Evolutionary conservation across 108 stramenopile genomes (phyloP).

Genomic region (Epithemia pelagica): DNA sequence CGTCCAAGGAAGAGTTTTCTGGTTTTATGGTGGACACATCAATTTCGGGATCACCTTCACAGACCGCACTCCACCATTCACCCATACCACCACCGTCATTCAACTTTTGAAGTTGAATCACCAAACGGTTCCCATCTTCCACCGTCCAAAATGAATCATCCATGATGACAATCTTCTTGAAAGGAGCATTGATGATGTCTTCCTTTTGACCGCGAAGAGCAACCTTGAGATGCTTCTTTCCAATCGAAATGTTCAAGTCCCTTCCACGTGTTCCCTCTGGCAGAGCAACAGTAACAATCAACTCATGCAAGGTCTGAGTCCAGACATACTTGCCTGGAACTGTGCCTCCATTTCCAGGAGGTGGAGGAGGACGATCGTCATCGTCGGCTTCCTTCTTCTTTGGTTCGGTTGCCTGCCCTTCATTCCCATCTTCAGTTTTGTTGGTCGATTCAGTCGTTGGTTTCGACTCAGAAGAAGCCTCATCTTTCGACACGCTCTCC

Average conservation of each 20-base stretch:
- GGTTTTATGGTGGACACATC: conserved; percentile 95
- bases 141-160: conserved; percentile 99
- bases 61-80: conserved; percentile 97
- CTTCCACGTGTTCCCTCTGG: conserved; percentile 82
- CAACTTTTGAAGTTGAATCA: conserved; percentile 79
- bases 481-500: neutral
- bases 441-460: conserved; percentile 5
- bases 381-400: conserved; percentile 27
- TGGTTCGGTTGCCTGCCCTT: conserved; percentile 5
- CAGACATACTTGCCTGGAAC: conserved; percentile 88
- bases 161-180: conserved; percentile 84
- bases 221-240: conserved; percentile 74
- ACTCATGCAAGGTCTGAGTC: conserved; percentile 96
- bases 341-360: conserved; percentile 93
- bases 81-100: conserved; percentile 70
- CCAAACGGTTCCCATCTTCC: conserved; percentile 85
- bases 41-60: conserved; percentile 88
- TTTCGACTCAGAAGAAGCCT: conserved; percentile 1
- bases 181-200: conserved; percentile 73
- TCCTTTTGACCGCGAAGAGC: conserved; percentile 33
- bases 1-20: conserved; percentile 89
- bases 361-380: conserved; percentile 61
- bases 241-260: conserved; percentile 82
- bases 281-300: conserved; percentile 79
- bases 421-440: conserved; percentile 1